Base-by-base conservation (phyloP, 2,329 filamentous ascomycete species). In the Trichoderma hamatum region DNA sequence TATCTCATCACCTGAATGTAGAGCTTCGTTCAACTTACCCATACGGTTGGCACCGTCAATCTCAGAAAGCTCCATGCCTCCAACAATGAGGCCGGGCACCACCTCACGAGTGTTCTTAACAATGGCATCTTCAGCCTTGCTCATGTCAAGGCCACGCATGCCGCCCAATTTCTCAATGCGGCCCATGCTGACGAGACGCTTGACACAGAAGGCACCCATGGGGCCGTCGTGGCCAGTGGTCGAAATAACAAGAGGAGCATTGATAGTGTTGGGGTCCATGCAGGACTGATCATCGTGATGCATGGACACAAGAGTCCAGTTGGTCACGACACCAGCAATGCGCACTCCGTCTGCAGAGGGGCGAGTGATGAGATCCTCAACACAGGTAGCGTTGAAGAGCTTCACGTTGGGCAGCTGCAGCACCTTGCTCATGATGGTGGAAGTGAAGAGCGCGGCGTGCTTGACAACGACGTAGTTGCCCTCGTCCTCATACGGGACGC, bases 241-340 rank as follows among this genome's bases (percentile, higher is more conserved):
- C 69, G 90, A 93, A 83, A 97, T 92, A 77, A 97, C 85, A 70
- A 97, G 81, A 1, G 94, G 93, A 0, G 93, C 93, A 78, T 97
- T 97, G 87, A 97, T 97, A 76, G 94, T 97, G 88, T 96, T 97
- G 74, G 94, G 94, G 80, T 97, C 94, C 94, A 97, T 97, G 90
- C 94, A 97, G 71, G 89, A 92, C 83, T 97, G 93, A 79, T 95
- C 92, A 78, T 94, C 91, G 80, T 94, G 92, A 80, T 94, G 91
- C 85, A 95, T 92, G 54, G 90, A 88, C 60, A 97, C 94, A 30
- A 97, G 86, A 1, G 94, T 97, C 94, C 94, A 97, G 86, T 97
- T 97, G 76, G 93, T 96, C 67, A 97, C 94, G 1, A 97, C 94
- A 75, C 94, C 94, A 10, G 93, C 92, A 73, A 97, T 90, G 72